Conservation (phyloP, 352 stramenopile species). For the Pilasporangium apinafurcum region DNA sequence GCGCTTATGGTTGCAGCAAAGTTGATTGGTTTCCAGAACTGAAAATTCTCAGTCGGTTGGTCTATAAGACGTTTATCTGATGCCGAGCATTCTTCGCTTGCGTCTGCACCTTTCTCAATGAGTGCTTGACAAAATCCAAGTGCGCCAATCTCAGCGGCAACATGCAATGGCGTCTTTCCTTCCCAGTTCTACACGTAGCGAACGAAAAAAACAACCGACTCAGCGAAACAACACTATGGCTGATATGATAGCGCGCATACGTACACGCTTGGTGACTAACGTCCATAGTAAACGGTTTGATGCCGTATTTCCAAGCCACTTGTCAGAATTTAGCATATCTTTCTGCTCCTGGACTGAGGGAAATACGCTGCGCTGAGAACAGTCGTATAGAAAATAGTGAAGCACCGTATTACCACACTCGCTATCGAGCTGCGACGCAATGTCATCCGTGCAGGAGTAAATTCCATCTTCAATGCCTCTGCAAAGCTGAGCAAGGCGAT, state of each 20-base stretch:
- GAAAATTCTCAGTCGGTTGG: constrained; percentile 19
- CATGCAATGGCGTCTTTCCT: constrained; percentile 42
- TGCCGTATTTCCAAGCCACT: constrained; percentile 28
- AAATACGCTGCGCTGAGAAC: constrained; percentile 17
- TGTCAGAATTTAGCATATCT: constrained; percentile 10
- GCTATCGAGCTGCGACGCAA: constrained; percentile 25
- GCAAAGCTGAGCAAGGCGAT: constrained; percentile 26
- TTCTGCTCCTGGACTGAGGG: constrained; percentile 27
- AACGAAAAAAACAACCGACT: background rate
- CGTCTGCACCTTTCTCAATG: constrained; percentile 28
- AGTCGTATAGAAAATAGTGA: constrained; percentile 40
- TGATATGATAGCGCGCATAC: background rate
- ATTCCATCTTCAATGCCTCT: constrained; percentile 29
- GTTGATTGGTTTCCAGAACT: constrained; percentile 45
- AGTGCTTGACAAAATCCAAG: constrained; percentile 34
- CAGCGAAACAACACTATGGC: background rate
- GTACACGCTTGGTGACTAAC: constrained; percentile 31
- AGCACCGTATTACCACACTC: constrained; percentile 40
- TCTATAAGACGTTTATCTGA: constrained; percentile 34
- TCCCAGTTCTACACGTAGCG: constrained; percentile 35
- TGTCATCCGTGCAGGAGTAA: constrained; percentile 26
- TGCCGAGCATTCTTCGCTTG: constrained; percentile 26
- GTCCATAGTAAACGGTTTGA: constrained; percentile 16
- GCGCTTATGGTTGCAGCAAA: constrained; percentile 21
- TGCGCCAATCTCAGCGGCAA: constrained; percentile 35